Evolutionary conservation across 805 yeast species (phyloP).

Genomic region (Candida qinlingensis): DNA sequence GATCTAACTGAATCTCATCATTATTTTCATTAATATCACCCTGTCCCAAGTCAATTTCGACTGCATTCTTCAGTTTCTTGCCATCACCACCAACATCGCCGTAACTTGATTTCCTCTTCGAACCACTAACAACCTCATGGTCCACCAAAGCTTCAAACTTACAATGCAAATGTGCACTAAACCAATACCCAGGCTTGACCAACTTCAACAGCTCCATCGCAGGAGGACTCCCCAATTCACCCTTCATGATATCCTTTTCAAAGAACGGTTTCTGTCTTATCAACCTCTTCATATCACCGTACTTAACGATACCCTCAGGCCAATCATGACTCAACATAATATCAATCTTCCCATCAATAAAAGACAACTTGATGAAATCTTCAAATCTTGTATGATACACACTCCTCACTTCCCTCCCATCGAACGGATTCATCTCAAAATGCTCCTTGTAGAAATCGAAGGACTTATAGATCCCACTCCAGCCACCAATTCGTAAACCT

Average conservation of each 20-base stretch:
- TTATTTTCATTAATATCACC: slow-evolving; percentile 7
- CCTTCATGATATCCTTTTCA: slow-evolving; percentile 50
- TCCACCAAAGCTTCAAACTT: slow-evolving; percentile 52
- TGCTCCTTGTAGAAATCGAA: slow-evolving; percentile 40
- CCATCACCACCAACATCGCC: neutral
- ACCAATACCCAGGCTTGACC: slow-evolving; percentile 70
- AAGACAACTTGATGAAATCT: slow-evolving; percentile 50
- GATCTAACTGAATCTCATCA: slow-evolving; percentile 27
- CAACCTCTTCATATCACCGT: slow-evolving; percentile 53
- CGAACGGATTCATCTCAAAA: slow-evolving; percentile 45
- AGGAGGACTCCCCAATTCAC: slow-evolving; percentile 68
- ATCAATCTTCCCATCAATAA: slow-evolving; percentile 35
- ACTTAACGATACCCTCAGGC: slow-evolving; percentile 74
- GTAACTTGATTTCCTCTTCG: slow-evolving; percentile 11
- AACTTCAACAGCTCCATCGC: slow-evolving; percentile 47
- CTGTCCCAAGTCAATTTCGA: slow-evolving; percentile 25
- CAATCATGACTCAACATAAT: slow-evolving; percentile 84
- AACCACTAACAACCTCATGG: slow-evolving; percentile 24
- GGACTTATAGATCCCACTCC: slow-evolving; percentile 76
- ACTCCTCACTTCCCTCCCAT: slow-evolving; percentile 42
- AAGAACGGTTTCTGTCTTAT: slow-evolving; percentile 63
- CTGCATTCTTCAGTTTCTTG: slow-evolving; percentile 13
- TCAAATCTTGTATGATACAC: slow-evolving; percentile 62
- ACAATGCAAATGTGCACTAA: slow-evolving; percentile 86
- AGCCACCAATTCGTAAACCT: slow-evolving; percentile 74